These are phyloP conservation scores for Rhodomyrtus psidioides DNA, from an alignment of 441 rosid genomes.

Conservation along the genomic window DNA sequence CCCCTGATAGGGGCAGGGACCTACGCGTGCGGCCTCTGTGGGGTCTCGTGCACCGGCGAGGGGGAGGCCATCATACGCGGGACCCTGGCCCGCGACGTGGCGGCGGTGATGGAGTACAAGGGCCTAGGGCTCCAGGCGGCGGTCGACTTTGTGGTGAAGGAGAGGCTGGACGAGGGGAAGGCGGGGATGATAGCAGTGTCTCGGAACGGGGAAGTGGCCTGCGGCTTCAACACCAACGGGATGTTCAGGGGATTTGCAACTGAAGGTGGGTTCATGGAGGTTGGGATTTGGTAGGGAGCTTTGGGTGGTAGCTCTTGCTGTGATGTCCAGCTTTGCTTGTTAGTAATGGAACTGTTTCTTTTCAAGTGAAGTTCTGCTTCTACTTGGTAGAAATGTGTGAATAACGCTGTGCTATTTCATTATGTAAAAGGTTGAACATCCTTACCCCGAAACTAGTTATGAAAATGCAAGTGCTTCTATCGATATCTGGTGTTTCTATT, in stretches of 20 bases:
- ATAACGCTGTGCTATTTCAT: background rate
- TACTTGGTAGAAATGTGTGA: background rate
- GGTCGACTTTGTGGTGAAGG: conserved; percentile 64
- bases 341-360: background rate
- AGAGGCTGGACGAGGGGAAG: conserved; percentile 65
- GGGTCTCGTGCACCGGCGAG: conserved; percentile 89
- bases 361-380: background rate
- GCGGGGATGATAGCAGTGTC: conserved; percentile 77
- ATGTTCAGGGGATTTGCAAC: conserved; percentile 67
- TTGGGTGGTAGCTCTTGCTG: background rate
- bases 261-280: conserved; percentile 57
- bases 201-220: conserved; percentile 51
- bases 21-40: conserved; percentile 74
- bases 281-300: conserved; percentile 42
- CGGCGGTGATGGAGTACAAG: conserved; percentile 94
- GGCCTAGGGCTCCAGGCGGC: conserved; percentile 71
- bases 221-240: conserved; percentile 47
- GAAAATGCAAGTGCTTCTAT: background rate
- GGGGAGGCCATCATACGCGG: conserved; percentile 92
- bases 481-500: background rate
- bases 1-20: conserved; percentile 91
- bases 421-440: background rate
- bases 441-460: background rate
- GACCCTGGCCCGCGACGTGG: conserved; percentile 81
- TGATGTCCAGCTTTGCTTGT: background rate